Percentiles rank a stretch among this genome's conserved stretches.
Evolutionary conservation across 306 rosid species (phyloP).

Genomic region (Leucaena leucocephala): DNA sequence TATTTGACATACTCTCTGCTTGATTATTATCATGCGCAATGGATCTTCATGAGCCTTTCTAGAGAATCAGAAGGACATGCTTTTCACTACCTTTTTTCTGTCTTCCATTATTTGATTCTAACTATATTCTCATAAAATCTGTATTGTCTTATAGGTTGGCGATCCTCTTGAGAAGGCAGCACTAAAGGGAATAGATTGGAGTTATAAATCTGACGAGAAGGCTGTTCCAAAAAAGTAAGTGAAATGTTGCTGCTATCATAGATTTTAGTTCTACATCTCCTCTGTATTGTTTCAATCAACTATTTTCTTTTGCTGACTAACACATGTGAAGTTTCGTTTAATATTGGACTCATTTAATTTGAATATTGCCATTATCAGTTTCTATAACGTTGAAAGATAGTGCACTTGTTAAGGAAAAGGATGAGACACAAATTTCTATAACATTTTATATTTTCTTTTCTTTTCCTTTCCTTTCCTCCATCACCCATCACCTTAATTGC

Average conservation of each 20-base stretch:
- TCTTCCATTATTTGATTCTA: constrained; percentile 15
- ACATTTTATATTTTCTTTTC: not conserved
- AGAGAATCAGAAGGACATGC: constrained; percentile 18
- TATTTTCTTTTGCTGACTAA: not conserved
- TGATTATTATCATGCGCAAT: constrained; percentile 17
- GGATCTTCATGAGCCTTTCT: constrained; percentile 9
- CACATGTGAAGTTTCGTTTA: constrained; percentile 11
- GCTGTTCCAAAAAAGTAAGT: constrained; percentile 88
- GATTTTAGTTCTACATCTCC: constrained; percentile 22
- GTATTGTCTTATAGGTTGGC: constrained; percentile 70
- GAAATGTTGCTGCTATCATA: constrained; percentile 22
- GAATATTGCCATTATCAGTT: not conserved
- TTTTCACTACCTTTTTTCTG: constrained; percentile 12
- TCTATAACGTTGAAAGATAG: constrained; percentile 19
- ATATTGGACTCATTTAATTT: constrained; percentile 16
- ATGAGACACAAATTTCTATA: not conserved
- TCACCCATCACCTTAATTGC: constrained; percentile 30
- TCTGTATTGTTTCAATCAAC: constrained; percentile 23
- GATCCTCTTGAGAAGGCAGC: constrained; percentile 99
- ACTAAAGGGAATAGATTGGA: constrained; percentile 93
- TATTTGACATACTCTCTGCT: constrained; percentile 21
- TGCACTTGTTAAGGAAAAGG: not conserved
- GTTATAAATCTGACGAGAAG: constrained; percentile 92
- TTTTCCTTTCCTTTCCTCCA: constrained; percentile 22
- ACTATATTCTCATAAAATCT: constrained; percentile 24